These are phyloP conservation scores for Cyanidiococcus yangmingshanensis DNA, from an alignment of 23 red algal genomes.

Conservation along the genomic window DNA sequence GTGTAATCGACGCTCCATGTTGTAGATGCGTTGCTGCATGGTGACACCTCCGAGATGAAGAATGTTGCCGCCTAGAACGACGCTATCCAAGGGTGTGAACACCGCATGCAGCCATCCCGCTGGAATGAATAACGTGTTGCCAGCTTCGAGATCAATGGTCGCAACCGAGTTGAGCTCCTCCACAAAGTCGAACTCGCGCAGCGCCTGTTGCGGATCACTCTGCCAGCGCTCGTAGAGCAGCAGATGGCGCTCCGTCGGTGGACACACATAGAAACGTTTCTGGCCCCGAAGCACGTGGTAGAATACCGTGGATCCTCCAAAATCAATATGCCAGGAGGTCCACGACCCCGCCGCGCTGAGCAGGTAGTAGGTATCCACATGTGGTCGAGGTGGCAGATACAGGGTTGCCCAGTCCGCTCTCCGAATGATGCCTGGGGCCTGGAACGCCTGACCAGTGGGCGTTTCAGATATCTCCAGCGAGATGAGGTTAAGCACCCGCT, in stretches of 20 bases:
- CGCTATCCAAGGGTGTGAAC: constrained; percentile 21
- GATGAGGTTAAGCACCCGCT: constrained; percentile 22
- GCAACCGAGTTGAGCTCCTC: constrained; percentile 7
- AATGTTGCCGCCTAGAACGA: constrained; percentile 34
- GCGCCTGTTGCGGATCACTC: constrained; percentile 18
- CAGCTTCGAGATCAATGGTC: not conserved
- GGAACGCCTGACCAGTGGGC: not conserved
- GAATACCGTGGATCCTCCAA: constrained; percentile 27
- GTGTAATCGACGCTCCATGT: constrained; percentile 12
- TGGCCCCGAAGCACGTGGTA: constrained; percentile 26
- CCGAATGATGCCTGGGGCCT: constrained; percentile 10
- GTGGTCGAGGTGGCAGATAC: constrained; percentile 9
- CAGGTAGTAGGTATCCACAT: constrained; percentile 23
- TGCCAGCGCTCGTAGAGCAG: constrained; percentile 24
- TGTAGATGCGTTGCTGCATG: constrained; percentile 20
- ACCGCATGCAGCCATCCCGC: constrained; percentile 31
- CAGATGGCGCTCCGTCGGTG: constrained; percentile 19
- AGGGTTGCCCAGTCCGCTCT: constrained; percentile 20
- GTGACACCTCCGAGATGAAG: constrained; percentile 14
- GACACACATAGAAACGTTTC: constrained; percentile 24
- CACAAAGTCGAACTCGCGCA: constrained; percentile 22
- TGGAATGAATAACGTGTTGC: constrained; percentile 36
- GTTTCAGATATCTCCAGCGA: constrained; percentile 28
- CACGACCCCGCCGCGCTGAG: constrained; percentile 20
- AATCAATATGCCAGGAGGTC: constrained; percentile 34